Base-by-base conservation (phyloP, 306 rosid genomes). In the Citrullus mucosospermus region DNA sequence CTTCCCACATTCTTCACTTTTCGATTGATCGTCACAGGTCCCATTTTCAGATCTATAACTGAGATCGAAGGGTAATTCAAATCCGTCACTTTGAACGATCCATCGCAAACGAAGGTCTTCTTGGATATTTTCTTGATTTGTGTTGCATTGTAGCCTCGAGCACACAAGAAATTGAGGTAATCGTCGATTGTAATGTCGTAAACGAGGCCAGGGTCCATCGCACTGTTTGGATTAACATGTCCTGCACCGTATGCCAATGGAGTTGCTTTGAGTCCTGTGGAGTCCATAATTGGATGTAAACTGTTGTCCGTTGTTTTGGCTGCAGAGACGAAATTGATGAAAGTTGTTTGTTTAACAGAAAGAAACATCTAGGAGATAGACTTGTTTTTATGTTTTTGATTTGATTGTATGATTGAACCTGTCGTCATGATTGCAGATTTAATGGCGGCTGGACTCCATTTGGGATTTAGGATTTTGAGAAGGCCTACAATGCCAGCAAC, bases 51-150 rank as follows among this genome's bases (percentile, higher is more conserved):
- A 59, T 11, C 12, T 0, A 83, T 68, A 43, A 90, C 44, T 41
- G 81, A 50, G 78, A 91, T 87, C n/a, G 94, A 43, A 14, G 97
- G 97, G 85, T 91, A 89, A 59, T 91, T 91, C 62, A 91, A 78
- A 81, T 89, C 85, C 11, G 61, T 66, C 4, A 85, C 36, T 13
- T 38, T 88, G 82, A 70, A 86, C 1, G 82, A 78, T 32, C 55
- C 61, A 39, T 84, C 83, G 75, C 97, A 91, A 13, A 50, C 50
- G 61, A 63, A 71, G 18, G 81, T 53, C 41, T 77, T 79, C 3
- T 32, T 20, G 0, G 80, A 77, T 71, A 91, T 85, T 50, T 73
- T 3, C 22, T 28, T 36, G 18, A 91, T 67, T 4, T 9, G 0
- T 1, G 80, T 69, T 59, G 53, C 69, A 4, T 79, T 83, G 85